Conservation (phyloP, 306 rosid species). For the Dryas octopetala region DNA sequence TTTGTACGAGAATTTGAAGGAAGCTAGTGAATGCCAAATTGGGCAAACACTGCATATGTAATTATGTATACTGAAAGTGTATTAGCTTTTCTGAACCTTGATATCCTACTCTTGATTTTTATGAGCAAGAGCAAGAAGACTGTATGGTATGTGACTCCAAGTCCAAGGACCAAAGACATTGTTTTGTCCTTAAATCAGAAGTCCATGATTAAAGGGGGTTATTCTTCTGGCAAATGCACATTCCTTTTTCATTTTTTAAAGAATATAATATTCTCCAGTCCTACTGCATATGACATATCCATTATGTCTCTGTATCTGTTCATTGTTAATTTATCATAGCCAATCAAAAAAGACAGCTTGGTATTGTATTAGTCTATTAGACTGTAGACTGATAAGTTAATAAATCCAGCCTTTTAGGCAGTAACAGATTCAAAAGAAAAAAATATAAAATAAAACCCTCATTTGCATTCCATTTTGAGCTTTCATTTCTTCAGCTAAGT, state of each 20-base stretch:
- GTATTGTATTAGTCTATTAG: not conserved
- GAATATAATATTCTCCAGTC: not conserved
- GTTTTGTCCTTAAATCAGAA: not conserved
- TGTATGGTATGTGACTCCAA: not conserved
- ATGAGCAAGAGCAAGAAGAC: not conserved
- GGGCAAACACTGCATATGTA: not conserved
- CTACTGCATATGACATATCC: not conserved
- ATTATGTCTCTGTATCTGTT: not conserved
- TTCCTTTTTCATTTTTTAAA: not conserved
- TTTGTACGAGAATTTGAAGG: no score
- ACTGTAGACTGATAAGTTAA: not conserved
- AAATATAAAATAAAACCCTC: no score
- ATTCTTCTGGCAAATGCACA: constrained; percentile 9
- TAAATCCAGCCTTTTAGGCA: no score
- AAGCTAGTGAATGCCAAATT: not conserved
- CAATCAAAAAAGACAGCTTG: no score
- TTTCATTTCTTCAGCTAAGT: no score
- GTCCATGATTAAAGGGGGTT: not conserved
- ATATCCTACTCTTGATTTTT: not conserved
- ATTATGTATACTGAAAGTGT: not conserved
- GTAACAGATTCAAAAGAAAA: no score
- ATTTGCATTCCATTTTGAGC: no score
- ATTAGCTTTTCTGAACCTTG: not conserved
- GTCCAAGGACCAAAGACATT: not conserved
- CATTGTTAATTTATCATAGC: not conserved